Percentiles rank a stretch among this genome's conserved stretches.
These are phyloP conservation scores for Panaeolus cyanescens DNA, from an alignment of 768 basidiomycete genomes.

Conservation along the genomic window DNA sequence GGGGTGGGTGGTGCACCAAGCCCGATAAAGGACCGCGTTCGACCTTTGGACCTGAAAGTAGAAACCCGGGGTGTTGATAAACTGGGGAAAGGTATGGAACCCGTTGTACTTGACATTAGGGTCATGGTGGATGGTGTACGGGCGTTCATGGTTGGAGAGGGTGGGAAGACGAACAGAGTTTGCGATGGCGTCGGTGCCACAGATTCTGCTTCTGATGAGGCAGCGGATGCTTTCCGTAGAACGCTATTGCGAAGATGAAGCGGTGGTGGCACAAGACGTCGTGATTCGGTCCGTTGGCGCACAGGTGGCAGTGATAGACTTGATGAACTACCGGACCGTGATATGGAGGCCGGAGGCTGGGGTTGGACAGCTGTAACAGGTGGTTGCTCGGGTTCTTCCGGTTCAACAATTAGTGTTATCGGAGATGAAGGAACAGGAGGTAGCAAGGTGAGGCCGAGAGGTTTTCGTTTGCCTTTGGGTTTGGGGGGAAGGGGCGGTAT, in stretches of 20 bases:
- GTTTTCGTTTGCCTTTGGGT: constrained; percentile 58
- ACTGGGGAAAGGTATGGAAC: constrained; percentile 54
- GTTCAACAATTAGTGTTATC: constrained; percentile 48
- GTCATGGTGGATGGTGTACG: constrained; percentile 84
- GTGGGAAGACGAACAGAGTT: constrained; percentile 86
- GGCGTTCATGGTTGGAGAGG: constrained; percentile 59
- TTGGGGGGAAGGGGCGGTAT: constrained; percentile 30
- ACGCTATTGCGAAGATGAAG: constrained; percentile 49
- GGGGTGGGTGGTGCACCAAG: constrained; percentile 68
- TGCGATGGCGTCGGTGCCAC: constrained; percentile 65
- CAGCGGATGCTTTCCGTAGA: constrained; percentile 31
- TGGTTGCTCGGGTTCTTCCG: constrained; percentile 17
- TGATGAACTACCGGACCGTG: constrained; percentile 16
- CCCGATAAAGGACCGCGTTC: constrained; percentile 75
- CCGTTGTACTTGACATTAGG: constrained; percentile 61
- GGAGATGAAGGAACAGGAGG: constrained; percentile 79
- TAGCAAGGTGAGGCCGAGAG: constrained; percentile 60
- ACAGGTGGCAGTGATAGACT: constrained; percentile 30
- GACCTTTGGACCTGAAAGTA: constrained; percentile 64
- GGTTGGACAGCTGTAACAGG: constrained; percentile 8
- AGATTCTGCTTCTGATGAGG: constrained; percentile 24
- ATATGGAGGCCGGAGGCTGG: constrained; percentile 3
- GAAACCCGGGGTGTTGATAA: constrained; percentile 70
- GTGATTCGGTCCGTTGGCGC: constrained; percentile 55
- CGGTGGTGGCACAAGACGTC: constrained; percentile 57